These are phyloP conservation scores for Zea luxurians DNA, from an alignment of 176 grass and related monocot genomes.

Conservation along the genomic window DNA sequence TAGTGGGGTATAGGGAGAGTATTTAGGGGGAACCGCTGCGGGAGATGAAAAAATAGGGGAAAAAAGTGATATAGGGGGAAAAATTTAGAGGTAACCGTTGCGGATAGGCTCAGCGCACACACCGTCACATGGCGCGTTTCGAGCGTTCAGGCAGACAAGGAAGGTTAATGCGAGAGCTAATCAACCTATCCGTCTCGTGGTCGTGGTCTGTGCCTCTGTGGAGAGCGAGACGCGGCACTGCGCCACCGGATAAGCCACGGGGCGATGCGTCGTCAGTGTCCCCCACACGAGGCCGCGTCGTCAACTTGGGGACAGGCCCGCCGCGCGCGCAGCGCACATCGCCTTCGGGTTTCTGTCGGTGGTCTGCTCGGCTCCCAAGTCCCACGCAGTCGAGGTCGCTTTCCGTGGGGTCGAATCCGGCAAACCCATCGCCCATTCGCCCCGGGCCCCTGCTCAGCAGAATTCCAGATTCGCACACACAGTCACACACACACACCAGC, in stretches of 20 bases:
- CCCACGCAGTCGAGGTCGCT: constrained; percentile 24
- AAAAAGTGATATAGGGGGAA: no score
- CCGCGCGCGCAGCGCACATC: not conserved
- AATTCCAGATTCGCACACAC: constrained; percentile 17
- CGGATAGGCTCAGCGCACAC: no score
- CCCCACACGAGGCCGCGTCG: not conserved
- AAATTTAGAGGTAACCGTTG: no score
- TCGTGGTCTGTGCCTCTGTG: no score
- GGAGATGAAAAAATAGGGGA: no score
- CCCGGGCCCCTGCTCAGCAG: not conserved
- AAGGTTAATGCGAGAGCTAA: constrained; percentile 10
- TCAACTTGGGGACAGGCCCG: not conserved
- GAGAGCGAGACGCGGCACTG: not conserved
- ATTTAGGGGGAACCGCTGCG: no score
- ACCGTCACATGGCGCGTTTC: constrained; percentile 7
- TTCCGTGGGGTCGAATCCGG: constrained; percentile 26
- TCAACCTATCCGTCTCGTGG: no score
- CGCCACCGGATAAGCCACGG: constrained; percentile 31
- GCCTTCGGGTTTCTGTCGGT: constrained; percentile 37
- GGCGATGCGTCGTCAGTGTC: not conserved
- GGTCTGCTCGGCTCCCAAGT: not conserved
- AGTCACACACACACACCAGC: no score
- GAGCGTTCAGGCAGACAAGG: constrained; percentile 18
- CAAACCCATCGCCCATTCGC: not conserved
- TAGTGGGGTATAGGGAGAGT: no score